These are phyloP conservation scores for Boletales sp. DNA, from an alignment of 768 basidiomycete genomes.

Conservation along the genomic window DNA sequence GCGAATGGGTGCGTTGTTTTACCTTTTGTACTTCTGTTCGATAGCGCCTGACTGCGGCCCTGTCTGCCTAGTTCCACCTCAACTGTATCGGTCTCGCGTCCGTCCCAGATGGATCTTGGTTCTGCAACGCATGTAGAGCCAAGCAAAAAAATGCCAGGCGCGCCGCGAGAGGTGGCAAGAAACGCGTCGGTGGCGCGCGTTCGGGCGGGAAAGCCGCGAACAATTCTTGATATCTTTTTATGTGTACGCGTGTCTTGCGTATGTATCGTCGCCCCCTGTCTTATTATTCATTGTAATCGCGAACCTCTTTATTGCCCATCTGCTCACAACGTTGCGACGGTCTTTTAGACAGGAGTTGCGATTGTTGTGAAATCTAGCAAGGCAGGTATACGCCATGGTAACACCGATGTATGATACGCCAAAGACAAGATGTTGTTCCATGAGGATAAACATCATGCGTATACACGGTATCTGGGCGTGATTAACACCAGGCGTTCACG, in stretches of 20 bases:
- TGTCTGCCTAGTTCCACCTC: constrained; percentile 67
- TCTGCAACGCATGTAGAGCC: constrained; percentile 61
- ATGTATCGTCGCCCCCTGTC: constrained; percentile 12
- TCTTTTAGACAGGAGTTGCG: neutral
- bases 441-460: no score
- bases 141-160: constrained; percentile 52
- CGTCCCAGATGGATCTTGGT: constrained; percentile 73
- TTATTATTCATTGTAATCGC: constrained; percentile 26
- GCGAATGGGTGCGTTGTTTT: constrained; percentile 76
- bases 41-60: constrained; percentile 10
- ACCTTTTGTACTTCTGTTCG: constrained; percentile 1
- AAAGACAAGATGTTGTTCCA: no score
- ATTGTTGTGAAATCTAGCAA: neutral
- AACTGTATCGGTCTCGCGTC: constrained; percentile 65
- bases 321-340: neutral
- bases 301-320: neutral
- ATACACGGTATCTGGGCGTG: no score
- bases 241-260: constrained; percentile 2
- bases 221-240: constrained; percentile 21
- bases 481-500: no score
- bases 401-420: neutral
- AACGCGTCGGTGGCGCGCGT: constrained; percentile 39
- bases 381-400: neutral
- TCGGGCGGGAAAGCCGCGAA: constrained; percentile 29
- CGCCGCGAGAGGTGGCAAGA: constrained; percentile 50